Evolutionary conservation across 352 stramenopile species (phyloP).

Genomic region (Phytopythium aichiense): DNA sequence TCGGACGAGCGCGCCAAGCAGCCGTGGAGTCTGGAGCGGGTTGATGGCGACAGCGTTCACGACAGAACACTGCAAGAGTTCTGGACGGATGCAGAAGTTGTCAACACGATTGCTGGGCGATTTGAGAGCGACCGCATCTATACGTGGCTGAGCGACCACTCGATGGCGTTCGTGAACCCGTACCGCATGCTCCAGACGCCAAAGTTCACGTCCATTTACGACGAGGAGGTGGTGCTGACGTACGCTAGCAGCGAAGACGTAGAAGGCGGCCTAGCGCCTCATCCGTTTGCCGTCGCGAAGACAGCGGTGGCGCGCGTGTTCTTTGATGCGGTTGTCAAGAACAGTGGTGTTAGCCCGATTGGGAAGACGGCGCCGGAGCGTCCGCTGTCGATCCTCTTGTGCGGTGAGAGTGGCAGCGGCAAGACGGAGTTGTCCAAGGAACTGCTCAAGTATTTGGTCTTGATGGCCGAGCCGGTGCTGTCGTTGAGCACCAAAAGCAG

Average conservation of each 20-base stretch:
- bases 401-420: conserved; percentile 65
- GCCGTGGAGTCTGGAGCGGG: conserved; percentile 54
- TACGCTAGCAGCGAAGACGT: conserved; percentile 49
- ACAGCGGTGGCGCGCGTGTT: background rate
- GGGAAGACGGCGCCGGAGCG: background rate
- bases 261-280: conserved; percentile 35
- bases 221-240: conserved; percentile 67
- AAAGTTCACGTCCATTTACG: conserved; percentile 80
- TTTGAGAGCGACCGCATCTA: conserved; percentile 57
- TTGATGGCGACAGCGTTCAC: conserved; percentile 36
- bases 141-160: conserved; percentile 54
- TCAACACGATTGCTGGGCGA: conserved; percentile 21
- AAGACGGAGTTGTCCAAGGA: conserved; percentile 80
- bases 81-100: conserved; percentile 12
- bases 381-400: conserved; percentile 39
- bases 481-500: background rate
- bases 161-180: conserved; percentile 69
- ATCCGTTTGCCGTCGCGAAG: conserved; percentile 76
- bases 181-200: conserved; percentile 66
- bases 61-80: background rate
- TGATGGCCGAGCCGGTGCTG: conserved; percentile 43
- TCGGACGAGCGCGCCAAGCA: conserved; percentile 50
- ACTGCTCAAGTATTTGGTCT: conserved; percentile 71
- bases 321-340: background rate
- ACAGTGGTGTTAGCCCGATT: too few relatives aligned